Conservation (phyloP, 2,329 filamentous ascomycete species). For the Rhinocladiella mackenziei region DNA sequence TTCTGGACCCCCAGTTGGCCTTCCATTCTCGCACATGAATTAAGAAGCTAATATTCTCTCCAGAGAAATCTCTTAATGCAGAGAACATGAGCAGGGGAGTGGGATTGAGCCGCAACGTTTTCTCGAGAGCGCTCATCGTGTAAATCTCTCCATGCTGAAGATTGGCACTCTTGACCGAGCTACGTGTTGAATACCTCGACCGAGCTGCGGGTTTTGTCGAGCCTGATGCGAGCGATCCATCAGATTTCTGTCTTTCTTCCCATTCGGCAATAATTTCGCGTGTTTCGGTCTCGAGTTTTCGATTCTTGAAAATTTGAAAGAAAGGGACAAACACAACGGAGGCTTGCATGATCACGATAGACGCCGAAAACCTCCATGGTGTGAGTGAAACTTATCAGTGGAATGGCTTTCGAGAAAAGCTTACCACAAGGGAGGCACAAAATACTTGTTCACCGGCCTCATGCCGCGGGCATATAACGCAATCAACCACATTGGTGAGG, state of each 20-base stretch:
- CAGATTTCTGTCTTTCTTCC: slow-evolving; percentile 35
- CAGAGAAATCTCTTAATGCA: slow-evolving; percentile 63
- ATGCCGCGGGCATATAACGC: slow-evolving; percentile 50
- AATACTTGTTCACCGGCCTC: slow-evolving; percentile 50
- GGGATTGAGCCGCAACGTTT: slow-evolving; percentile 56
- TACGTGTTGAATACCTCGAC: slow-evolving; percentile 32
- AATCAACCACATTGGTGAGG: slow-evolving; percentile 63
- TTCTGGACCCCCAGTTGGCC: slow-evolving; percentile 31
- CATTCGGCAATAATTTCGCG: slow-evolving; percentile 39
- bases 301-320: slow-evolving; percentile 49
- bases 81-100: slow-evolving; percentile 61
- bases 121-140: slow-evolving; percentile 60
- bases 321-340: slow-evolving; percentile 62
- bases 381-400: slow-evolving; percentile 12
- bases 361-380: slow-evolving; percentile 48
- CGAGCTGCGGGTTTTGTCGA: slow-evolving; percentile 31
- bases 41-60: slow-evolving; percentile 67
- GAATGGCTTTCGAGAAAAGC: not conserved
- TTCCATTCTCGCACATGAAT: slow-evolving; percentile 57
- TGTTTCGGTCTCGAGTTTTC: slow-evolving; percentile 35
- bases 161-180: slow-evolving; percentile 38
- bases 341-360: slow-evolving; percentile 60
- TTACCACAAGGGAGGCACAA: slow-evolving; percentile 60
- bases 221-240: slow-evolving; percentile 32
- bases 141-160: slow-evolving; percentile 47